Evolutionary conservation across 768 basidiomycete species (phyloP).

Genomic region (Boletus tomentosulus): DNA sequence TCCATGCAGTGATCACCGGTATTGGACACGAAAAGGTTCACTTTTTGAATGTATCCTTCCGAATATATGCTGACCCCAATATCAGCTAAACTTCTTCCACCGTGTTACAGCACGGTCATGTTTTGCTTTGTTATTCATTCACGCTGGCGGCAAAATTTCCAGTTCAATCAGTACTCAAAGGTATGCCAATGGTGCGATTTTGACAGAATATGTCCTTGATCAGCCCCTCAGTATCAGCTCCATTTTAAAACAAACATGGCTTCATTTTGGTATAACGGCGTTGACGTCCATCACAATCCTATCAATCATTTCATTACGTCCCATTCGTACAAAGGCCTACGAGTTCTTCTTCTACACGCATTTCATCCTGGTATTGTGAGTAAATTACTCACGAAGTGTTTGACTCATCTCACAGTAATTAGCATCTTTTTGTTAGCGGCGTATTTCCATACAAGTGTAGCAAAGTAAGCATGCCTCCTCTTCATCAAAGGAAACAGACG

Average conservation of each 20-base stretch:
- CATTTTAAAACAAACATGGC: conserved; percentile 8
- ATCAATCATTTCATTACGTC: conserved; percentile 44
- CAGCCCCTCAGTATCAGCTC: background rate
- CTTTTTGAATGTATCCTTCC: background rate
- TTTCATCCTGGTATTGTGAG: conserved; percentile 41
- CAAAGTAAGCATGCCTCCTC: conserved; percentile 8
- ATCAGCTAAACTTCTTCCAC: conserved; percentile 42
- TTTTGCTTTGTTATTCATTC: conserved; percentile 46
- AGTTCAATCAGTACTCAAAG: background rate
- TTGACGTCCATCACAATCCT: conserved; percentile 40
- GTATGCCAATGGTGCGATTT: conserved; percentile 1
- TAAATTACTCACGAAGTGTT: background rate
- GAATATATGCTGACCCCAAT: background rate
- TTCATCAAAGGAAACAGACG: background rate
- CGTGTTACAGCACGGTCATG: conserved; percentile 46
- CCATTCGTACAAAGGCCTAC: conserved; percentile 43
- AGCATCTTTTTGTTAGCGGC: conserved; percentile 36
- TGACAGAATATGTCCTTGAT: background rate
- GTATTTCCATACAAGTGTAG: conserved; percentile 37
- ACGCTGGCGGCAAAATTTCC: conserved; percentile 30
- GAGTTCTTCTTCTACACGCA: conserved; percentile 53
- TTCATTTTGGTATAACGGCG: conserved; percentile 36
- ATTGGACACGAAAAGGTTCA: conserved; percentile 26
- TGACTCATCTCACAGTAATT: conserved; percentile 4
- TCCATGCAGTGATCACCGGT: conserved; percentile 25